Percentiles rank a stretch among this genome's conserved stretches.
Conservation (phyloP, 768 basidiomycete species). For the Termitomyces sp. region DNA sequence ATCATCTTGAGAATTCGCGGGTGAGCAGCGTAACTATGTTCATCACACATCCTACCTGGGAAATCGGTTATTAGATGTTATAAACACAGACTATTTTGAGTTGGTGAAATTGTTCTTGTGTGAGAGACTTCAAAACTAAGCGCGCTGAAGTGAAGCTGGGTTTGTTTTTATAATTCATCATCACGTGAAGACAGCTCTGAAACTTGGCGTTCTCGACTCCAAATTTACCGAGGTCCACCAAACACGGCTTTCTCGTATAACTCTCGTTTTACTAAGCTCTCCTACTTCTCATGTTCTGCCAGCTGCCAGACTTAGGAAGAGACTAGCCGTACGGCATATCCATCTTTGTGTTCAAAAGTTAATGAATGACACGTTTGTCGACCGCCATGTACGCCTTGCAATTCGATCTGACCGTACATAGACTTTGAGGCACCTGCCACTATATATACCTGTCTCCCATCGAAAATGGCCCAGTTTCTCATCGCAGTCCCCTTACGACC, state of each 20-base stretch:
- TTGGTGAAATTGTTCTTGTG: not conserved
- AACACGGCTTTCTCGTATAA: too few relatives aligned
- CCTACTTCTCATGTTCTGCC: not conserved
- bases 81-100: not conserved
- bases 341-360: too few relatives aligned
- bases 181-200: too few relatives aligned
- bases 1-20: not conserved
- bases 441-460: constrained; percentile 5
- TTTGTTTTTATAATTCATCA: too few relatives aligned
- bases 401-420: constrained; percentile 6
- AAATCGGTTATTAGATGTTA: not conserved
- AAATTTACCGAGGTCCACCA: not conserved
- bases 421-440: constrained; percentile 4
- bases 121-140: not conserved
- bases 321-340: not conserved
- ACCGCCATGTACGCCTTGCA: too few relatives aligned
- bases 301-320: not conserved
- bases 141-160: too few relatives aligned
- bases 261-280: not conserved
- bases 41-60: not conserved
- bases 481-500: not conserved
- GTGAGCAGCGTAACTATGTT: not conserved
- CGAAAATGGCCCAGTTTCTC: not conserved
- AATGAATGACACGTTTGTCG: too few relatives aligned
- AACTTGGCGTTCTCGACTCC: too few relatives aligned